phyloP scores from a whole-genome alignment of 2,329 filamentous ascomycete genomes.

The Fusarium drepaniforme region DNA sequence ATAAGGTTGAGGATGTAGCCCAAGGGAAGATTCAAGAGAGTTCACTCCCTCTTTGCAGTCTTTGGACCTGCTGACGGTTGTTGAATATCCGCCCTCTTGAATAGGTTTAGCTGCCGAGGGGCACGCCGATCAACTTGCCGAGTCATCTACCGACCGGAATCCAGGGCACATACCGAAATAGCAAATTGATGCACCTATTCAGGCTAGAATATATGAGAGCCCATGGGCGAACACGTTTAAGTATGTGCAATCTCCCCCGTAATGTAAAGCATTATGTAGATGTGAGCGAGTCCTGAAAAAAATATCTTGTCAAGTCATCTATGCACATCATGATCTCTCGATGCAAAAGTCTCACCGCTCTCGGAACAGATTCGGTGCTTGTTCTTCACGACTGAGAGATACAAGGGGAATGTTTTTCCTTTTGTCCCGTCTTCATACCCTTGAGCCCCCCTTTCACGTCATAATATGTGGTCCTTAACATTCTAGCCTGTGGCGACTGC shows the following conservation, averaged over 20 bases:
- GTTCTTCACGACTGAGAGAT: neutral
- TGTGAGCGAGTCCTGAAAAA: neutral
- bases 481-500: too few relatives aligned
- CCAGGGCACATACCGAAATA: neutral
- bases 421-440: neutral
- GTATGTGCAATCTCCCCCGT: neutral
- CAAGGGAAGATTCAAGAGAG: neutral
- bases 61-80: neutral
- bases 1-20: too few relatives aligned
- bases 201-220: neutral
- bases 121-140: constrained; percentile 17
- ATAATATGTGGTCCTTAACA: too few relatives aligned
- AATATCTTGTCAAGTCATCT: neutral
- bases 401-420: neutral
- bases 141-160: constrained; percentile 11
- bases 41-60: neutral
- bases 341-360: neutral
- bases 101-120: constrained; percentile 1
- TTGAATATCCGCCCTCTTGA: neutral
- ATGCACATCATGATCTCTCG: neutral
- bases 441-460: too few relatives aligned
- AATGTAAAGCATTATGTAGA: neutral
- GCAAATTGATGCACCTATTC: neutral
- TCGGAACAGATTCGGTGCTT: neutral
- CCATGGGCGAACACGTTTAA: neutral